Conservation (phyloP, 257 asterid species). For the Nicotiana benthamiana region DNA sequence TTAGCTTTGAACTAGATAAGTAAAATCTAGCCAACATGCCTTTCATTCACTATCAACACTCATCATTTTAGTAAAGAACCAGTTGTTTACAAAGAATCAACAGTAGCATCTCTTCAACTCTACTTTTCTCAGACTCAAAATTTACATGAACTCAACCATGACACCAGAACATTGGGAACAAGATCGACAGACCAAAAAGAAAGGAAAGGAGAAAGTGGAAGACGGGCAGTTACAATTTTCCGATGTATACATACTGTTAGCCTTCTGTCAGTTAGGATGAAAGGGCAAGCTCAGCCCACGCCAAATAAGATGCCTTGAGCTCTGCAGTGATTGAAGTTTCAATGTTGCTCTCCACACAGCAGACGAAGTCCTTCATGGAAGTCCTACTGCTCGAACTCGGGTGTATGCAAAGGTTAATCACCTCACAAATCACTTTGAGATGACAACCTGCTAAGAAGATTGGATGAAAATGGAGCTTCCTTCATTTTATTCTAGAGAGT, state of each 20-base stretch:
- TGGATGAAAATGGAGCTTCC: too few species aligned
- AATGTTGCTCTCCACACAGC: too few species aligned
- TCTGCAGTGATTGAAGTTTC: not conserved
- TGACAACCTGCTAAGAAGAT: too few species aligned
- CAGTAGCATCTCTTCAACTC: conserved; percentile 12
- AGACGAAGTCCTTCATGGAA: too few species aligned
- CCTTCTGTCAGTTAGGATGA: conserved; percentile 35
- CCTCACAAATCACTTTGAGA: conserved; percentile 63
- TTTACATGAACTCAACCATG: conserved; percentile 27
- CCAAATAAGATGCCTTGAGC: conserved; percentile 69
- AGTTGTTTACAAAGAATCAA: conserved; percentile 31
- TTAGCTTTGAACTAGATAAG: not conserved
- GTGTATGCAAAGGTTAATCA: conserved; percentile 48
- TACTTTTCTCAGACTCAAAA: conserved; percentile 19
- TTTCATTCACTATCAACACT: conserved; percentile 11
- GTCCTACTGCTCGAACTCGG: not conserved
- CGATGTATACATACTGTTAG: not conserved
- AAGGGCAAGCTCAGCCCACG: conserved; percentile 93
- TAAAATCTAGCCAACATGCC: not conserved
- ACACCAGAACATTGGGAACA: not conserved
- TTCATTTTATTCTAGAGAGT: too few species aligned
- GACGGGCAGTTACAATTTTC: not conserved
- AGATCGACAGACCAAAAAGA: not conserved
- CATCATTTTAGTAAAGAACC: conserved; percentile 8
- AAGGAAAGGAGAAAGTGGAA: not conserved